Evolutionary conservation across 1,139 yeast genomes (phyloP).

Genomic region (Lizanozyma gosingica): DNA sequence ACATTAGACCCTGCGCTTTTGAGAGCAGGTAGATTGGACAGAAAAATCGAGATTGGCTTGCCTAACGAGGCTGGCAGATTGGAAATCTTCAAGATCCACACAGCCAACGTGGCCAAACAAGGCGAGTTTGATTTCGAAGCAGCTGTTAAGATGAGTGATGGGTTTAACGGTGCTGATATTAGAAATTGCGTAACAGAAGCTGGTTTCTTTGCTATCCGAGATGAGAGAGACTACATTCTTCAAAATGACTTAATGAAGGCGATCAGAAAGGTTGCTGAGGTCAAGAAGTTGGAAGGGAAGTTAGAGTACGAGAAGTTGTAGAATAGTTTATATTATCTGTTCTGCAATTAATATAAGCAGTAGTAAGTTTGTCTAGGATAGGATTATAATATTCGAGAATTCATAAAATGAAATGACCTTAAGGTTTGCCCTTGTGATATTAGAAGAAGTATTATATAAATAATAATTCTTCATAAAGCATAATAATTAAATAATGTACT

Average conservation of each 20-base stretch:
- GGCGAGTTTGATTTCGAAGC: slow-evolving; percentile 98
- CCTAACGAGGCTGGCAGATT: slow-evolving; percentile 96
- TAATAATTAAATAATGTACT: too few relatives aligned
- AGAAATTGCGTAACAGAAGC: slow-evolving; percentile 98
- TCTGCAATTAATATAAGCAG: too few relatives aligned
- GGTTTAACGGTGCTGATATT: slow-evolving; percentile 98
- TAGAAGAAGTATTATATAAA: too few relatives aligned
- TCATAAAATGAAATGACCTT: too few relatives aligned
- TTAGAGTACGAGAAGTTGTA: slow-evolving; percentile 86
- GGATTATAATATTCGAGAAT: too few relatives aligned
- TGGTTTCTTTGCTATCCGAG: slow-evolving; percentile 96
- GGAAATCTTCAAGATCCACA: slow-evolving; percentile 92
- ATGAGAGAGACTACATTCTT: slow-evolving; percentile 88
- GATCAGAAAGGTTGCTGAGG: slow-evolving; percentile 93
- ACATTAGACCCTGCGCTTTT: slow-evolving; percentile 97
- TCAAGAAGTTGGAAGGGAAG: slow-evolving; percentile 95
- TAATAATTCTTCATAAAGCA: too few relatives aligned
- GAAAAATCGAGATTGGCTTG: slow-evolving; percentile 92
- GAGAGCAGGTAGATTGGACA: slow-evolving; percentile 96
- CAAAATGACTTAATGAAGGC: slow-evolving; percentile 97
- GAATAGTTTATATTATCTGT: slow-evolving; percentile 3
- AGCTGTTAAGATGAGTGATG: slow-evolving; percentile 96
- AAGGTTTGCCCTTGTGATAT: too few relatives aligned
- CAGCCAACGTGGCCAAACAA: slow-evolving; percentile 74
- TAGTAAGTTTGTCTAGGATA: too few relatives aligned